Evolutionary conservation across 257 asterid species (phyloP), one percentile per base, ranked within the genome.

Genomic region (Solanum commersonii): DNA sequence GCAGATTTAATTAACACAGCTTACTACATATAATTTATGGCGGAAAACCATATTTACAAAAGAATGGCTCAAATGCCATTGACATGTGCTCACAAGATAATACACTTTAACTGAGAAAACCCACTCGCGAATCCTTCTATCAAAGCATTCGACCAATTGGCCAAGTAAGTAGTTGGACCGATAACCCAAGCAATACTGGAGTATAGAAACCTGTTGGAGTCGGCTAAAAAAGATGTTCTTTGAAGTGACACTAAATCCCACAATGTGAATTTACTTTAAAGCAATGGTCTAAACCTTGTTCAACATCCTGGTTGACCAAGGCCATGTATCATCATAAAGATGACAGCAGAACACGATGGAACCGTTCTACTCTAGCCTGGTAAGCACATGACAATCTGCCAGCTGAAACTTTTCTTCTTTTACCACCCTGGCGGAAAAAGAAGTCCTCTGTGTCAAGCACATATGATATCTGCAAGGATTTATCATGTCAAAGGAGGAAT

Each of bases 381-480:
- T 91, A 33, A 60, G 86, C 90, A 40, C 77, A 56, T 10, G 91
- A 84, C 83, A 90, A 86, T 87, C 85, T 89, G 46, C 86, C 91
- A 67, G 89, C 82, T 40, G 90, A 78, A 44, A 37, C 34, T 33
- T 88, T 84, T 65, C 84, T 89, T 89, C 91, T 92, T 89, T 90
- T 93, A 91, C 94, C 91, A 76, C 95, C 96, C 90, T 84, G 18
- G 33, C 99, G 98, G 89, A 92, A 87, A 88, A 95, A 96, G 93
- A 68, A 95, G 93, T 96, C 99, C 94, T 95, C 98, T 1, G 99
- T 94, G 92, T 96, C 98, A 6, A 96, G 94, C 72, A 96, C 98
- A 87, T 95, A 96, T 5, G 95, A 95, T 88, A 96, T 95, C 99
- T 96, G 95, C 91, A 89, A 87, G 78, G 86, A 89, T 63, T 73